A percentile compares a stretch with the other conserved stretches of the same genome.
Evolutionary conservation across 495 filamentous ascomycete species (phyloP).

Genomic region (Lasiosphaeris hirsuta): DNA sequence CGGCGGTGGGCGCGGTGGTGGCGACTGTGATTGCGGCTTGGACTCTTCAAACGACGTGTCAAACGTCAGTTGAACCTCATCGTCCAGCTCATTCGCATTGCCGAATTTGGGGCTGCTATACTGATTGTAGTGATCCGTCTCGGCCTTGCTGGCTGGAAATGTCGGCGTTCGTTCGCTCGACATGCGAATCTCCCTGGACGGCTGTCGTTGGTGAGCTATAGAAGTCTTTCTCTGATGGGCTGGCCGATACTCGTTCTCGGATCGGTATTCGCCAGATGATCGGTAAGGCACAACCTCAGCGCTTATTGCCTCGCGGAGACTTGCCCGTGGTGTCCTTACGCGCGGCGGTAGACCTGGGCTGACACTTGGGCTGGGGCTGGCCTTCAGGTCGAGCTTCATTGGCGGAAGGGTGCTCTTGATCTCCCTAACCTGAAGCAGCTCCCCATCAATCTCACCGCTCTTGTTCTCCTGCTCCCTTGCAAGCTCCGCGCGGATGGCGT

Average conservation of each 20-base stretch:
- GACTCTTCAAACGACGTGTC: constrained; percentile 55
- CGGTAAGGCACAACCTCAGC: constrained; percentile 27
- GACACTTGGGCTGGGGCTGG: constrained; percentile 24
- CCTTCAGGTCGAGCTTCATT: constrained; percentile 67
- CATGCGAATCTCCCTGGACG: constrained; percentile 1
- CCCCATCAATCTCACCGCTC: constrained; percentile 25
- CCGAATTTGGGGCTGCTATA: neutral
- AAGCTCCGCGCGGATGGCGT: constrained; percentile 85
- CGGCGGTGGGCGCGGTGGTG: constrained; percentile 38
- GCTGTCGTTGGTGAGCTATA: neutral
- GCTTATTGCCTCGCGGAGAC: constrained; percentile 50
- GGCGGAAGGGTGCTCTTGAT: constrained; percentile 84
- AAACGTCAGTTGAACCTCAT: constrained; percentile 68
- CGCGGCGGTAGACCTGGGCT: constrained; percentile 23
- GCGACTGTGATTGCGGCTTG: constrained; percentile 35
- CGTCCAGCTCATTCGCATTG: constrained; percentile 21
- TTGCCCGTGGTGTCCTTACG: constrained; percentile 33
- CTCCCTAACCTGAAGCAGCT: constrained; percentile 68
- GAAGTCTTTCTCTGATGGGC: neutral
- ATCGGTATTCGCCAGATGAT: constrained; percentile 31
- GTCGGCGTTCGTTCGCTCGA: constrained; percentile 24
- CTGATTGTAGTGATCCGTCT: neutral
- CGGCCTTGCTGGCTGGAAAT: constrained; percentile 12
- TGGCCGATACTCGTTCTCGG: constrained; percentile 19
- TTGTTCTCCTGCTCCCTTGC: constrained; percentile 56